A percentile compares a stretch with the other conserved stretches of the same genome.
Evolutionary conservation across 768 basidiomycete genomes (phyloP).

Genomic region (Boletus pseudo-olivaceus): DNA sequence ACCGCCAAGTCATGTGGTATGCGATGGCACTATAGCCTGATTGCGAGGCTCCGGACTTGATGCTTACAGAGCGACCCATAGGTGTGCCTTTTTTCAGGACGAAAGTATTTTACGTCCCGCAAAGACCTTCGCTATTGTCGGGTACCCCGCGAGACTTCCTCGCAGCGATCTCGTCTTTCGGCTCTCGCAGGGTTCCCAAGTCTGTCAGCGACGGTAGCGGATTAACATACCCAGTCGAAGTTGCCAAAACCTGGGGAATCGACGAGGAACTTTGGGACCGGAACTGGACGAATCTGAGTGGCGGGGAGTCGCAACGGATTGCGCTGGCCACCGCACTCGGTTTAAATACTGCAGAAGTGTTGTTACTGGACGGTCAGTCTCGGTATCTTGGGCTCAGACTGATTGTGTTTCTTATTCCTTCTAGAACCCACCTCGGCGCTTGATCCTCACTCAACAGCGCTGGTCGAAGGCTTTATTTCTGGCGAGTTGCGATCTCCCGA

Average conservation of each 20-base stretch:
- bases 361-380: slow-evolving; percentile 72
- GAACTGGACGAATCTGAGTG: slow-evolving; percentile 76
- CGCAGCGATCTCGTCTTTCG: slow-evolving; percentile 49
- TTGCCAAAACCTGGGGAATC: slow-evolving; percentile 66
- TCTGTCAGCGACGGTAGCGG: slow-evolving; percentile 24
- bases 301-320: slow-evolving; percentile 85
- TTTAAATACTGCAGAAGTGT: slow-evolving; percentile 69
- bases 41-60: neutral
- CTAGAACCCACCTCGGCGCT: slow-evolving; percentile 89
- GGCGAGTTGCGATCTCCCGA: slow-evolving; percentile 47
- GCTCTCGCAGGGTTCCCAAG: slow-evolving; percentile 35
- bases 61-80: slow-evolving; percentile 24
- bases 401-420: neutral
- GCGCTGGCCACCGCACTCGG: slow-evolving; percentile 73
- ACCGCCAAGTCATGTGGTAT: slow-evolving; percentile 49
- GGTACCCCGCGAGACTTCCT: slow-evolving; percentile 78
- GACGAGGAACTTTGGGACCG: slow-evolving; percentile 70
- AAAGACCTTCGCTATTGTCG: slow-evolving; percentile 82
- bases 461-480: slow-evolving; percentile 63
- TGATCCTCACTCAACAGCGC: slow-evolving; percentile 60
- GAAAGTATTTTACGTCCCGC: slow-evolving; percentile 80
- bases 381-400: neutral
- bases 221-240: slow-evolving; percentile 42
- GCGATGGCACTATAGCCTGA: slow-evolving; percentile 9
- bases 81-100: slow-evolving; percentile 79